Evolutionary conservation across 2,329 filamentous ascomycete genomes (phyloP), one percentile per base, ranked within the genome.

Genomic region (Hypoxylon sp.): DNA sequence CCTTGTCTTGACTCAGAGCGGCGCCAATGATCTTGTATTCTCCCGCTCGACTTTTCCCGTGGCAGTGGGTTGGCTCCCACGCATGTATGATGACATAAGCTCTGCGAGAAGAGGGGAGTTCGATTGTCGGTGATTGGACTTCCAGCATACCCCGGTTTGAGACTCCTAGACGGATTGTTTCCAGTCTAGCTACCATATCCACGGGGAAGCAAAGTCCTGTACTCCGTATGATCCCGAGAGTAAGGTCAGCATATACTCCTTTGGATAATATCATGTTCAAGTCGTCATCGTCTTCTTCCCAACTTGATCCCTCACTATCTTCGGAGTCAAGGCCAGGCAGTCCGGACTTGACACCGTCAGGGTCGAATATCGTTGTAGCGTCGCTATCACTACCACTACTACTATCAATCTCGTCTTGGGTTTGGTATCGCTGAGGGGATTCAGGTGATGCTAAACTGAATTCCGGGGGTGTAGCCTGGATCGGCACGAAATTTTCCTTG

Each of bases 131-230:
- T 3, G 37, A 29, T 9, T 26, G 26, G 26, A 22, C 5, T 31
- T 26, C 22, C 10, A 50, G 26, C 1, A 9, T 6, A 17, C 19
- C 26, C 11, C 26, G 26, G 17, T 35, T 35, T 17, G 17, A 37
- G 22, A 3, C 22, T 57, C 24, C 37, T 17, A 17, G 29, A 26
- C 47, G 39, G 8, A 44, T 37, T 1, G 42, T 1, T 22, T 66
- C 57, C 9, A 66, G 22, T 33, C 47, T 37, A n/a, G 26, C 8
- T 17, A 59, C 2, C 62, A 65, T 59, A 3, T 13, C 29, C 6
- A 26, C 1, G 5, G 62, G 62, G 39, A 59, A 59, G 19, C n/a
- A 53, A 11, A 31, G 24, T 17, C 22, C 42, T 13, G 10, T 46
- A 13, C 24, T 13, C 9, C 31, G 19, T 44, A 14, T 26, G 10